phyloP scores from a whole-genome alignment of 306 rosid species.

The Styphnolobium japonicum region DNA sequence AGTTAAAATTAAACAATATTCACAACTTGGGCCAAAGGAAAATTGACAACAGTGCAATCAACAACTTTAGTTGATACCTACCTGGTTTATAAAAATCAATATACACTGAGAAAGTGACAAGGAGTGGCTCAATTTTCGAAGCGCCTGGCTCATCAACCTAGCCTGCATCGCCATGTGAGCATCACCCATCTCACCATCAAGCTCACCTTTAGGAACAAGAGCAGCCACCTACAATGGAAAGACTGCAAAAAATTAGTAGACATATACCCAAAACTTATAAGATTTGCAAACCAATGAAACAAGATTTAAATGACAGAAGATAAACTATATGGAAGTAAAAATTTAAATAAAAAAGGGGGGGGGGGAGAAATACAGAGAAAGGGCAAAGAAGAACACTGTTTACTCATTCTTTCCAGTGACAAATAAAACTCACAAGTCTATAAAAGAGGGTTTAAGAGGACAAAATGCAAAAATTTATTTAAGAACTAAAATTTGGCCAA shows the following conservation, averaged over 20 bases:
- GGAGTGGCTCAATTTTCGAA: conserved; percentile 87
- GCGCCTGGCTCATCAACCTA: conserved; percentile 95
- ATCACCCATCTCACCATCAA: conserved; percentile 95
- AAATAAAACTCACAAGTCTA: background rate
- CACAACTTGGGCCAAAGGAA: background rate
- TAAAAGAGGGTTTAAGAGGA: background rate
- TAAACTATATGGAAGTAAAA: background rate
- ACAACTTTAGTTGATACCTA: conserved; percentile 53
- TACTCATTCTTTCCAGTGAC: background rate
- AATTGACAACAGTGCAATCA: background rate
- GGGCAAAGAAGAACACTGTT: background rate
- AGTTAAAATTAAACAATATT: background rate
- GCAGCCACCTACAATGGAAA: conserved; percentile 73
- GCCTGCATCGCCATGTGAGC: conserved; percentile 98
- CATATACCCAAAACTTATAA: background rate
- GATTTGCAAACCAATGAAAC: conserved; percentile 4
- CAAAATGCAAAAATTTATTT: background rate
- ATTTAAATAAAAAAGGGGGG: background rate
- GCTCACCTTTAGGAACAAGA: conserved; percentile 92
- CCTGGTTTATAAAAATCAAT: conserved; percentile 90
- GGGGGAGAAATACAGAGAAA: background rate
- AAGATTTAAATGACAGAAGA: background rate
- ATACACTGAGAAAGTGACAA: conserved; percentile 72
- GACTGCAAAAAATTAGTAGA: conserved; percentile 21
- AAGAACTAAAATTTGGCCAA: background rate